A percentile compares a stretch with the other conserved stretches of the same genome.
phyloP scores from a whole-genome alignment of 331 rosid genomes.

The Malus hybrid region DNA sequence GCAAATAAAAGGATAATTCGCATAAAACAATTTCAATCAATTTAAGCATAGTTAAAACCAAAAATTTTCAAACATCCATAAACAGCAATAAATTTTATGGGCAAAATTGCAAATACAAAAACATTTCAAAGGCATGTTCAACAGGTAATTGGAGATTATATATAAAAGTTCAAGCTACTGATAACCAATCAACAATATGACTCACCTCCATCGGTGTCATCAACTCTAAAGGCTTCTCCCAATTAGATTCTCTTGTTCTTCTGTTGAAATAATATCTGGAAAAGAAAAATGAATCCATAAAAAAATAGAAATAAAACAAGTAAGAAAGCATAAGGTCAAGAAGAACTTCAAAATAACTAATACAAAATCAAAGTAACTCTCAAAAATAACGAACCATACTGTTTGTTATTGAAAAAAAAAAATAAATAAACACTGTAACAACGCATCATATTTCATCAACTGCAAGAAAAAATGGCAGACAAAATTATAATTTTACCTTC shows the following conservation, averaged over 20 bases:
- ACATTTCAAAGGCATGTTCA: slow-evolving; percentile 23
- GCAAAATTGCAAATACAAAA: slow-evolving; percentile 7
- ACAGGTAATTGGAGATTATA: slow-evolving; percentile 19
- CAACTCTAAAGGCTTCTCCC: slow-evolving; percentile 95
- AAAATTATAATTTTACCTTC: slow-evolving; percentile 50
- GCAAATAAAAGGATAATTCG: slow-evolving; percentile 72
- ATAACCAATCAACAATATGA: slow-evolving; percentile 13
- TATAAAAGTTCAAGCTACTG: slow-evolving; percentile 3
- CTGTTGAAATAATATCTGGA: slow-evolving; percentile 87
- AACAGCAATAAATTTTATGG: slow-evolving; percentile 10
- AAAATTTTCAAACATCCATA: slow-evolving; percentile 40
- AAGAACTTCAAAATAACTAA: slow-evolving; percentile 1
- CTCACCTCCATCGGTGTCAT: slow-evolving; percentile 99
- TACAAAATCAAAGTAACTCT: not conserved
- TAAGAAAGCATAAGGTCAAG: slow-evolving; percentile 3
- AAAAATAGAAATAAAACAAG: not conserved
- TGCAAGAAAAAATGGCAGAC: not conserved
- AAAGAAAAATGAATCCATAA: not conserved
- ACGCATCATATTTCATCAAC: not conserved
- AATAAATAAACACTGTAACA: not conserved
- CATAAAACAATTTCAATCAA: slow-evolving; percentile 43
- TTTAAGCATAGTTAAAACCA: slow-evolving; percentile 19
- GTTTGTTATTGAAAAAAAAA: not conserved
- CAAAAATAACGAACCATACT: not conserved
- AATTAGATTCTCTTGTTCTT: slow-evolving; percentile 84